Base-by-base conservation (phyloP, 805 yeast genomes). In the Candida railenensis region DNA sequence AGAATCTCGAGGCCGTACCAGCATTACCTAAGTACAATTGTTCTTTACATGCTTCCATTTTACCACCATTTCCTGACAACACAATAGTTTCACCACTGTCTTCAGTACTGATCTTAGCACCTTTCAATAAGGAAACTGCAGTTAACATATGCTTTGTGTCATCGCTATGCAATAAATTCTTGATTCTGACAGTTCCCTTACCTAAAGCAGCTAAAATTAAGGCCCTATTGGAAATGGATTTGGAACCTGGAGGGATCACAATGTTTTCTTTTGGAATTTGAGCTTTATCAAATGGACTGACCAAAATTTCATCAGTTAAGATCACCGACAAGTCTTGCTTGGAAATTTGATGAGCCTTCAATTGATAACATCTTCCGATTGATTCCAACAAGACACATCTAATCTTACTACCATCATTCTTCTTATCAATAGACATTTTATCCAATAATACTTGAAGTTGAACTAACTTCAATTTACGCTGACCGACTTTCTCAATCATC, bases 181-280 rank as follows among this genome's bases (percentile, higher is more conserved):
- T 84, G 54, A 94, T 81, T 56, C 79, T 80, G 61, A 96, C 90
- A 21, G 83, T 78, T 38, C 98, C 98, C 44, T 77, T 69, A 49
- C 96, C 96, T 50, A 94, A 77, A 18, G 98, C 96, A 39, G 99
- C 98, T 53, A 94, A 73, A 14, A 94, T 81, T 48, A 94, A 74
- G 4, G 97, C 99, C 64, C 99, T 82, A 63, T 94, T 94, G 5
- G 98, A 91, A 49, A 94, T 92, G 3, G 98, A 92, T 64, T 94
- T 94, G 1, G 98, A 92, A 1, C 99, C 99, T 3, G 99, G 99
- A 15, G 99, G 99, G 11, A 77, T 74, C 15, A 71, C 67, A 32
- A 89, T 79, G 20, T 74, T 69, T 25, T 65, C 61, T 4, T 59
- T 42, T 4, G 77, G 73, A 3, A 56, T 51, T 1, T 58, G 52